Evolutionary conservation across 2,329 filamentous ascomycete genomes (phyloP), one percentile per base, ranked within the genome.

Genomic region (Cladosporium sp.): DNA sequence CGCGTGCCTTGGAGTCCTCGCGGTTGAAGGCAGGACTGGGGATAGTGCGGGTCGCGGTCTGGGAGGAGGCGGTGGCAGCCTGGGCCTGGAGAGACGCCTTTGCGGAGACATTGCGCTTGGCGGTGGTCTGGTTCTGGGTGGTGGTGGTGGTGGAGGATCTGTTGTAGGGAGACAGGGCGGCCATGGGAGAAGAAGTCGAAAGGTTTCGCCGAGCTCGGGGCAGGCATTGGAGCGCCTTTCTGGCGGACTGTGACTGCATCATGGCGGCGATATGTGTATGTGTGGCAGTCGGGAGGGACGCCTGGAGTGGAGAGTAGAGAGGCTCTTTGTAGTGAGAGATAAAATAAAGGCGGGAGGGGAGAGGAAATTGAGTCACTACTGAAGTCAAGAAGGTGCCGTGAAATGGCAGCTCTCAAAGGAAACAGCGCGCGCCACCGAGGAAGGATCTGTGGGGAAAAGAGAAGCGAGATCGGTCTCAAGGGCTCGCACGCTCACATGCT

Each of bases 21-120:
- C 72, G 69, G 57, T 77, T 77, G 71, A 77, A 77, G 33, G 74
- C 73, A 11, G 74, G 74, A 55, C 70, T 69, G 33, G 69, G 69
- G 20, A 67, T 59, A 3, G 73, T 67, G 40, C 74, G 62, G 43
- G 67, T 56, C 25, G 67, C 63, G 9, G 60, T 49, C 25, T 67
- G 58, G 27, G 70, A 59, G 20, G 69, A 57, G 0, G 70, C 64
- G 6, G 68, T 66, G 7, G 68, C 67, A 11, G 70, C 67, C 54
- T 75, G 65, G 61, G 73, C 65, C 69, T 71, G 45, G 64, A 72
- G 61, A 56, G 69, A 69, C 27, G 70, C 64, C 53, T 70, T 62
- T 13, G 73, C 70, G 29, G 65, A 69, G 27, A 69, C 56, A 66
- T 66, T 55, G 60, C 65, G 60, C 52, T 48, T 53, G 38, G 52